Evolutionary conservation across 1,139 yeast species (phyloP), one percentile per base, ranked within the genome.

Genomic region (Kodamaea plutei): DNA sequence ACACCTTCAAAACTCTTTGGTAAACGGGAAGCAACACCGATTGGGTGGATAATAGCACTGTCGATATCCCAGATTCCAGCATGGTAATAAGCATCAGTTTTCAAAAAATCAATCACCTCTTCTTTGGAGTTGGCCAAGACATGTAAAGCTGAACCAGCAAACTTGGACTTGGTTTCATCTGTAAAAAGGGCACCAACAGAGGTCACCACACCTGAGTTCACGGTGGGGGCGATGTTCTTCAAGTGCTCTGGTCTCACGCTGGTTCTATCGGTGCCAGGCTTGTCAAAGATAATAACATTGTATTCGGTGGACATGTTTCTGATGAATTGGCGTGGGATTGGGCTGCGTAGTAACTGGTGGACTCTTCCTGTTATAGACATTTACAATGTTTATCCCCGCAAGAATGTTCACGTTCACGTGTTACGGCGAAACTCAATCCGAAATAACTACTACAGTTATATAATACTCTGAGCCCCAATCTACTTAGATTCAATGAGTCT

Each of bases 11-110:
- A 16, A 3, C 8, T 26, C 34, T 38, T 35, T 20, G 45, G 47
- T 27, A 36, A 20, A 19, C 48, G 37, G n/a, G 26, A 36, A 8
- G 45, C 44, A 15, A 28, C 38, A 21, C 61, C 61, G 26, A 58
- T 45, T 6, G 89, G 89, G 47, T 73, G 65, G 30, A 83, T 73
- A 42, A 76, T 50, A 15, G 75, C 80, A 34, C 67, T 71, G 26
- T 77, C 75, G 39, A 83, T 50, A 52, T 84, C 93, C 95, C 95
- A 84, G 37, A 84, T 72, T 0, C 88, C 91, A 18, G 68, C 64
- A 42, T 62, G 64, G 42, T 75, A 73, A 56, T 79, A 84, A 21
- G 77, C 55, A 51, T 84, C 95, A 35, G 61, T 50, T 48, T 78
- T 72, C 50, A 84, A 68, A 37, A 81, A 59, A 25, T 78, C 84